Evolutionary conservation across 208 protist genomes (phyloP).

Genomic region (Kentomonas sorsogonicus): DNA sequence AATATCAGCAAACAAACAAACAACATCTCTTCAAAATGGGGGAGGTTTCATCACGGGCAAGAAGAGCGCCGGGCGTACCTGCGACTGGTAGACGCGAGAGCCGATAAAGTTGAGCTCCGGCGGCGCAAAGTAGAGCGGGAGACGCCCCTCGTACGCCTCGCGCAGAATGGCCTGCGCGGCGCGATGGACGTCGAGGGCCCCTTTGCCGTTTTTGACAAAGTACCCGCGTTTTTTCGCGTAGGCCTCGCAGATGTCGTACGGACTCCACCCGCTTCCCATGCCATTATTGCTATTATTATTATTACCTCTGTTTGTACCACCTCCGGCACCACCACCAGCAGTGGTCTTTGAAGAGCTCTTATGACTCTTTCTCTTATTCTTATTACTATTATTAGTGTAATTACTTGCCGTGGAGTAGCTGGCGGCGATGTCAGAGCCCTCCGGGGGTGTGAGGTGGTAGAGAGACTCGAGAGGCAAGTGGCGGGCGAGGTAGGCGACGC

Average conservation of each 20-base stretch:
- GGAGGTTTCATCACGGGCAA: too few relatives aligned
- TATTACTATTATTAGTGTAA: too few relatives aligned
- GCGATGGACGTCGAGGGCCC: constrained; percentile 82
- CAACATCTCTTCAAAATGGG: too few relatives aligned
- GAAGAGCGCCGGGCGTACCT: too few relatives aligned
- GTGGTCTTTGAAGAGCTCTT: too few relatives aligned
- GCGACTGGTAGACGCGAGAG: constrained; percentile 35
- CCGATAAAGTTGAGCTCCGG: constrained; percentile 54
- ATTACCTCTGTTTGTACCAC: too few relatives aligned
- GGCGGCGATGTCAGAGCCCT: constrained; percentile 35
- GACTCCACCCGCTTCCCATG: constrained; percentile 48
- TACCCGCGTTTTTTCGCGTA: constrained; percentile 87
- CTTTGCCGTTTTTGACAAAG: constrained; percentile 82
- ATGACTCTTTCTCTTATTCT: too few relatives aligned
- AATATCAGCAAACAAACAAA: too few relatives aligned
- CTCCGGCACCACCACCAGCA: too few relatives aligned
- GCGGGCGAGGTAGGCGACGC: constrained; percentile 87
- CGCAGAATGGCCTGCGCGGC: constrained; percentile 85
- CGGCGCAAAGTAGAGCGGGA: constrained; percentile 83
- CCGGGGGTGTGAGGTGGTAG: constrained; percentile 76
- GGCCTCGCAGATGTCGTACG: constrained; percentile 90
- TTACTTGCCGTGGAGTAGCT: too few relatives aligned
- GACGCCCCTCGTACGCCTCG: constrained; percentile 82
- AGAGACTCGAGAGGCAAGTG: constrained; percentile 88
- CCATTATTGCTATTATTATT: background rate